Conservation (phyloP, 805 yeast species). For the Cyberlindnera petersonii region DNA sequence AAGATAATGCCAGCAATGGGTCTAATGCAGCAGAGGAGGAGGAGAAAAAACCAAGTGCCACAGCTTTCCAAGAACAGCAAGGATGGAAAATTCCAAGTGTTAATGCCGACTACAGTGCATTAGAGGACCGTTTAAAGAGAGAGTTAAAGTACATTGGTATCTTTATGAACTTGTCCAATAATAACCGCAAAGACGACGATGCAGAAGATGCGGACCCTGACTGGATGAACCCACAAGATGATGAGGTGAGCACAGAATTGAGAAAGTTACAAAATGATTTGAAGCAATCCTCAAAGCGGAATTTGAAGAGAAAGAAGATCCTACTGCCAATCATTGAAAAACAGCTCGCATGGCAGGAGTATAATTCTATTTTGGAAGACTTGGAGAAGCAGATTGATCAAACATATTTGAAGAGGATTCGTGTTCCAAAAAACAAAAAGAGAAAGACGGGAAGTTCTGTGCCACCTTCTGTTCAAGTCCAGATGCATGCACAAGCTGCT, state of each 20-base stretch:
- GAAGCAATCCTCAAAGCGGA: conserved; percentile 54
- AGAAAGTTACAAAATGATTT: conserved; percentile 69
- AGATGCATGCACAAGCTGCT: conserved; percentile 33
- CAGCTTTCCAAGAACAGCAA: conserved; percentile 38
- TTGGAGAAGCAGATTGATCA: conserved; percentile 96
- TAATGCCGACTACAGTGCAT: conserved; percentile 64
- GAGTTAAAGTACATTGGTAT: conserved; percentile 91
- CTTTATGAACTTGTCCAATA: conserved; percentile 51
- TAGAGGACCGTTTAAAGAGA: conserved; percentile 84
- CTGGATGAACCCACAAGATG: conserved; percentile 88
- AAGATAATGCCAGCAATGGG: conserved; percentile 23
- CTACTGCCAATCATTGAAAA: conserved; percentile 75
- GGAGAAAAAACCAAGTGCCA: conserved; percentile 24
- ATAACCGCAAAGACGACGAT: conserved; percentile 21
- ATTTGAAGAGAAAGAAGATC: conserved; percentile 61
- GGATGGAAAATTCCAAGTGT: conserved; percentile 44
- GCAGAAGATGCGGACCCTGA: conserved; percentile 33
- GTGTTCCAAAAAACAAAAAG: conserved; percentile 56
- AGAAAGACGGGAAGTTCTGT: conserved; percentile 28
- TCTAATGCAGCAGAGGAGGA: conserved; percentile 22
- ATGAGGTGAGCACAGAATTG: conserved; percentile 84
- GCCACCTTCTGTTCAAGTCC: conserved; percentile 31
- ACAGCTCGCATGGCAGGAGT: conserved; percentile 94
- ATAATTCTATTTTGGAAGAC: conserved; percentile 83
- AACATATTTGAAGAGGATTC: conserved; percentile 77